Percentiles rank a stretch among this genome's conserved stretches.
Evolutionary conservation across 2,329 filamentous ascomycete genomes (phyloP).

Genomic region (Mollisia scopiformis): DNA sequence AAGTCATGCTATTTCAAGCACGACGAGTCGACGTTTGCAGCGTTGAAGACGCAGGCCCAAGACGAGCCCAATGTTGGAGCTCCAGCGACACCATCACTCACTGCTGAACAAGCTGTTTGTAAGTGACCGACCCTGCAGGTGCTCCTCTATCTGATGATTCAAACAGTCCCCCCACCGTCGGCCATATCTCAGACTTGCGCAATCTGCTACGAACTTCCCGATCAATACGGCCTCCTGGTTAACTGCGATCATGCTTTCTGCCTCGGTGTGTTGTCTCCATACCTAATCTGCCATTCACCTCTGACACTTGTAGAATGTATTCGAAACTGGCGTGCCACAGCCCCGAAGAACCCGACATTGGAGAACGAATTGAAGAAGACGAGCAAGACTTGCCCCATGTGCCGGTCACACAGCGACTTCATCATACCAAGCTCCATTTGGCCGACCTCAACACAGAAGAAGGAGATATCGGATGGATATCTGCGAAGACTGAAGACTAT

Average conservation of each 20-base stretch:
- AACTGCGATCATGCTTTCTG: conserved; percentile 15
- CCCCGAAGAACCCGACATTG: not conserved
- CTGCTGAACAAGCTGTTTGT: not conserved
- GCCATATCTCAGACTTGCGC: not conserved
- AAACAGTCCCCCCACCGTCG: not conserved
- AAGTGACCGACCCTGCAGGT: not conserved
- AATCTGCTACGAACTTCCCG: not conserved
- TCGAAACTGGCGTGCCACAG: conserved; percentile 10
- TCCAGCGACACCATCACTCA: not conserved
- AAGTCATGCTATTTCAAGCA: conserved; percentile 31
- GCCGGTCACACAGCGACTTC: conserved; percentile 8
- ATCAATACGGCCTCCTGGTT: not conserved
- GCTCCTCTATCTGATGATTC: not conserved
- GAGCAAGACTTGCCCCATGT: conserved; percentile 9
- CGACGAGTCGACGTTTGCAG: conserved; percentile 16
- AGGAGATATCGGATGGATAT: conserved; percentile 10
- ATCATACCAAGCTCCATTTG: conserved; percentile 9
- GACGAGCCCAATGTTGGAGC: not conserved
- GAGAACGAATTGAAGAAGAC: conserved; percentile 9
- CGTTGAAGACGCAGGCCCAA: not conserved
- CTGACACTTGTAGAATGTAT: conserved; percentile 7
- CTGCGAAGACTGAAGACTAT: conserved; percentile 1
- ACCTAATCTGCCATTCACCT: not conserved
- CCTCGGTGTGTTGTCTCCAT: not conserved
- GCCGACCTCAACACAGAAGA: not conserved